Base-by-base conservation (phyloP, 805 yeast genomes). In the Spathaspora arborariae region DNA sequence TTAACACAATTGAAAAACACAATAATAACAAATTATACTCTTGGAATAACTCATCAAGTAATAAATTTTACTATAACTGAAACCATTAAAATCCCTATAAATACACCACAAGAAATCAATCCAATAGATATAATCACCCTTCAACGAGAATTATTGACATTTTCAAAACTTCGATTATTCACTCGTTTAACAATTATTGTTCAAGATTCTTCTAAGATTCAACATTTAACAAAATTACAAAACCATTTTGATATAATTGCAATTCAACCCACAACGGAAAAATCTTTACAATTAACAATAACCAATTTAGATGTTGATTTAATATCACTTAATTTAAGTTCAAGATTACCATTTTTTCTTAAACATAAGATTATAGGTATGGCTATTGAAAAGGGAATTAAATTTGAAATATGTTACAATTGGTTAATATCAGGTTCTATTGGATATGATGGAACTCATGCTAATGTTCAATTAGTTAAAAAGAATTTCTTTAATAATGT, bases 311-410 rank as follows among this genome's bases (percentile, higher is more conserved):
- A 90, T 49, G 74, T 91, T 38, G 98, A 94, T 65, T 50, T 94
- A 20, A 78, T 94, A 16, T 81, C 96, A 1, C 75, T 94, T 45
- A 82, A 85, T 45, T 77, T 85, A 60, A 66, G 78, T 20, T 70
- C 74, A 38, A 77, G 88, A 47, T 65, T 89, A 41, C 92, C 96
- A 0, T 83, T 80, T 51, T 88, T 82, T 60, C 68, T 94, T 53
- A 85, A 85, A 56, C 96, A 90, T 67, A 89, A 90, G 56, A 81
- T 88, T 1, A 75, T 89, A 7, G 86, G 96, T 38, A 81, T 89
- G 37, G 97, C 96, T 1, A 74, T 88, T 3, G 84, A 84, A 16
- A 78, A 89, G 43, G 98, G 98, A 2, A 78, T 89, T 20, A 81
- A 81, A 53, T 78, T 94, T 52, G 99, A 94, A 60, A 75, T 94